A percentile compares a stretch with the other conserved stretches of the same genome.
phyloP scores from a whole-genome alignment of 768 basidiomycete species.

The Plicaturopsis crispa region DNA sequence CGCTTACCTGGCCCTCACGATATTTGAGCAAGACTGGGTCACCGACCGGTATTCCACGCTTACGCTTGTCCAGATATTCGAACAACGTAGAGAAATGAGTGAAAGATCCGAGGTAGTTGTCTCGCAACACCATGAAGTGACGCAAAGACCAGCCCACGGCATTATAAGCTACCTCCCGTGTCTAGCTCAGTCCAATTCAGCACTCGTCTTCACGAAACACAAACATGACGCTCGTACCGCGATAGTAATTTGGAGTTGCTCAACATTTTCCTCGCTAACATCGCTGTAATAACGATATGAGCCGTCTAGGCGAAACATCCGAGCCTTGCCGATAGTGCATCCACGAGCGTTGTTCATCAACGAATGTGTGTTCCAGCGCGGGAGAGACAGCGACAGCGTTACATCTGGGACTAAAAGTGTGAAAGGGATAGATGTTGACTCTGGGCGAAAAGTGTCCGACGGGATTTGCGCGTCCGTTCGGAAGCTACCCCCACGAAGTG shows the following conservation, averaged over 20 bases:
- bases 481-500: constrained; percentile 50
- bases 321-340: constrained; percentile 54
- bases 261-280: constrained; percentile 62
- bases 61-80: constrained; percentile 75
- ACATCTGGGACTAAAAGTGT: constrained; percentile 50
- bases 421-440: constrained; percentile 62
- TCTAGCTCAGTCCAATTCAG: constrained; percentile 25
- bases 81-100: constrained; percentile 85
- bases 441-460: constrained; percentile 66
- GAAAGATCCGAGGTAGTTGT: constrained; percentile 93
- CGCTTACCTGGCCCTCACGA: constrained; percentile 63
- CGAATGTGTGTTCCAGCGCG: constrained; percentile 84
- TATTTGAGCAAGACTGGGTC: constrained; percentile 81
- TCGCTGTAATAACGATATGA: constrained; percentile 71
- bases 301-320: constrained; percentile 49
- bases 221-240: constrained; percentile 33
- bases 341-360: constrained; percentile 57
- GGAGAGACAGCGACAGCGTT: constrained; percentile 55
- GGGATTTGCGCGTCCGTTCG: constrained; percentile 49
- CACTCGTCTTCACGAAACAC: not conserved
- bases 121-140: constrained; percentile 80
- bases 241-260: constrained; percentile 67
- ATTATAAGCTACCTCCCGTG: constrained; percentile 51
- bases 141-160: constrained; percentile 83
- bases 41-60: constrained; percentile 51